Percentiles rank a stretch among this genome's conserved stretches.
Conservation (phyloP, 352 stramenopile genomes). For the Pythium scleroteichum region DNA sequence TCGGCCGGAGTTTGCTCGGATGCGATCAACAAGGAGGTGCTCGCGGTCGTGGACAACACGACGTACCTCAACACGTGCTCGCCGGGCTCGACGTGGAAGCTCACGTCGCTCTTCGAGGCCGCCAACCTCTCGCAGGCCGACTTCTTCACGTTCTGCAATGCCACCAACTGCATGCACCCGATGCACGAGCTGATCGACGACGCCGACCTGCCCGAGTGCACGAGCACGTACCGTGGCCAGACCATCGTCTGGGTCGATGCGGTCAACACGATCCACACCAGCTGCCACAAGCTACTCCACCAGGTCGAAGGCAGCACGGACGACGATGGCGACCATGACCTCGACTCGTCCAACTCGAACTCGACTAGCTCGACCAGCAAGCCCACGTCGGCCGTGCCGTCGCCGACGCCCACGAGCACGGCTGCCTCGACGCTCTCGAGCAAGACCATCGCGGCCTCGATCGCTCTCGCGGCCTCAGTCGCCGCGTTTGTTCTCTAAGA, state of each 20-base stretch:
- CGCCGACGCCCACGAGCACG: constrained; percentile 41
- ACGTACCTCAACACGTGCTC: constrained; percentile 57
- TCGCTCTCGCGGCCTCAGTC: not conserved
- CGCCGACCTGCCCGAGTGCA: constrained; percentile 32
- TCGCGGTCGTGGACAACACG: constrained; percentile 45
- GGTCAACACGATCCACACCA: constrained; percentile 43
- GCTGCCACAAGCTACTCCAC: constrained; percentile 42
- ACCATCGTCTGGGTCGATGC: constrained; percentile 42
- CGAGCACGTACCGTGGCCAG: constrained; percentile 43
- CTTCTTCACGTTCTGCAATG: constrained; percentile 60
- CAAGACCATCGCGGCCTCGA: constrained; percentile 7
- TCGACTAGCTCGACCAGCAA: not conserved
- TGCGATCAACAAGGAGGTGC: constrained; percentile 36
- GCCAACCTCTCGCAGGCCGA: constrained; percentile 45
- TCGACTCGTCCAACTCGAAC: not conserved
- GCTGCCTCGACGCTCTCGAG: constrained; percentile 69
- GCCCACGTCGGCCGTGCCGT: constrained; percentile 4
- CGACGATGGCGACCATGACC: constrained; percentile 13
- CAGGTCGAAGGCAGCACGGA: constrained; percentile 9
- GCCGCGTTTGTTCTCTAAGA: constrained; percentile 1
- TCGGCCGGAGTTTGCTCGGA: constrained; percentile 28
- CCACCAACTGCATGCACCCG: constrained; percentile 50
- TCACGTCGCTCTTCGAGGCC: constrained; percentile 49
- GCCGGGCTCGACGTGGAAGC: constrained; percentile 43
- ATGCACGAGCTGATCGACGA: constrained; percentile 51